Conservation (phyloP, 2,329 filamentous ascomycete species). For the Tolypocladium ovalisporum region DNA sequence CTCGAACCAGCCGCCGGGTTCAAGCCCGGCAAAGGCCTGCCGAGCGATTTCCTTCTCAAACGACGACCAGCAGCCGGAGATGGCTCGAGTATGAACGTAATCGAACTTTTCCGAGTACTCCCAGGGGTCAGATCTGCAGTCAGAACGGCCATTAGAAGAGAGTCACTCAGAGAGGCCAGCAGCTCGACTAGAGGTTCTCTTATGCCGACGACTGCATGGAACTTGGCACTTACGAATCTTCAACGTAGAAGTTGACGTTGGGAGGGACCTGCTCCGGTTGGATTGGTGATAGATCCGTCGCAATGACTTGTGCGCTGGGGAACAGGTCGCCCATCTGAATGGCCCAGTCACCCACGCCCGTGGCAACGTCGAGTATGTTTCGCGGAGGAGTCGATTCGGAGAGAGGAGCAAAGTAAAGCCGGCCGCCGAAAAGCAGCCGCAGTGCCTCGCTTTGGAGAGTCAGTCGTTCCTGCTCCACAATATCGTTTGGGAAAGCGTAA, state of each 20-base stretch:
- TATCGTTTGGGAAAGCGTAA: slow-evolving; percentile 35
- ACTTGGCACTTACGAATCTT: slow-evolving; percentile 40
- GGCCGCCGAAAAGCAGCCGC: slow-evolving; percentile 25
- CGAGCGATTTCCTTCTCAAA: slow-evolving; percentile 38
- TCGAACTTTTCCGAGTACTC: slow-evolving; percentile 43
- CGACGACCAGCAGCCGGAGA: slow-evolving; percentile 36
- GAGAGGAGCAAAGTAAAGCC: slow-evolving; percentile 32
- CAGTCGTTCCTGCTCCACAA: slow-evolving; percentile 28
- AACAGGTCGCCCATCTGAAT: slow-evolving; percentile 56
- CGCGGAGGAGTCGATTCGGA: slow-evolving; percentile 21
- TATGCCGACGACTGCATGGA: no score
- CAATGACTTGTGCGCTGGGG: slow-evolving; percentile 45
- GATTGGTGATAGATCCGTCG: slow-evolving; percentile 57
- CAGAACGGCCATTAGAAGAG: background rate
- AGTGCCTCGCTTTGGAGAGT: slow-evolving; percentile 27
- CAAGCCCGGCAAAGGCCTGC: slow-evolving; percentile 36
- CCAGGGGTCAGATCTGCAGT: slow-evolving; percentile 34
- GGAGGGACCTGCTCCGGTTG: slow-evolving; percentile 55
- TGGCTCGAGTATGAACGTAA: slow-evolving; percentile 41
- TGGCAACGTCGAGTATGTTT: slow-evolving; percentile 31
- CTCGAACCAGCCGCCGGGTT: slow-evolving; percentile 44
- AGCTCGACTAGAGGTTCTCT: background rate
- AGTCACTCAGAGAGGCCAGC: no score
- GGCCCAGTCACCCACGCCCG: slow-evolving; percentile 46
- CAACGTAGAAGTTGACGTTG: slow-evolving; percentile 65